Percentiles rank a stretch among this genome's conserved stretches.
phyloP scores from a whole-genome alignment of 140 eudicot genomes.

The Oenanthe javanica region DNA sequence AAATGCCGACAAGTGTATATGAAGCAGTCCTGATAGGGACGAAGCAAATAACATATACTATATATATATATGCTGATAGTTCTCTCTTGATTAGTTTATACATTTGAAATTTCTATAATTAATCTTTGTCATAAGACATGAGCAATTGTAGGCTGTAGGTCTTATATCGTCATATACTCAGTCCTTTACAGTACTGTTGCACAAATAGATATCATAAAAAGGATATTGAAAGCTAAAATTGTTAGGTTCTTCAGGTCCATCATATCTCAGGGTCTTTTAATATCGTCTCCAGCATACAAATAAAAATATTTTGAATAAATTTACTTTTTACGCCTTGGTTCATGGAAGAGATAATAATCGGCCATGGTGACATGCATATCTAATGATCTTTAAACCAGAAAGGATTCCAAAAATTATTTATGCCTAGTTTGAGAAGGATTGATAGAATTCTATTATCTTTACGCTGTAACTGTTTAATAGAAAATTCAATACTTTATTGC shows the following conservation, averaged over 20 bases:
- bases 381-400: conserved; percentile 15
- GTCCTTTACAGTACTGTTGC: background rate
- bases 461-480: too few relatives aligned
- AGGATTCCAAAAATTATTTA: too few relatives aligned
- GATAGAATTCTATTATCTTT: too few relatives aligned
- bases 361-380: conserved; percentile 6
- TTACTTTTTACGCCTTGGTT: too few relatives aligned
- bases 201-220: background rate
- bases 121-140: background rate
- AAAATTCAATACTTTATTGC: too few relatives aligned
- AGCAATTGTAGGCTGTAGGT: background rate
- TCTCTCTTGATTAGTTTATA: background rate
- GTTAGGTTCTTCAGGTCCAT: background rate
- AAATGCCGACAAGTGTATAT: background rate
- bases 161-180: background rate
- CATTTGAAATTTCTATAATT: background rate
- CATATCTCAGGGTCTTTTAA: too few relatives aligned
- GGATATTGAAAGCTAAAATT: background rate
- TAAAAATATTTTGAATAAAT: too few relatives aligned
- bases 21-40: background rate
- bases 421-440: too few relatives aligned
- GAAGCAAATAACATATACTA: background rate
- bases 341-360: too few relatives aligned
- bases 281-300: too few relatives aligned
- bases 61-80: background rate